These are phyloP conservation scores for Aspergillus udagawae DNA, from an alignment of 2,329 filamentous ascomycete genomes.

Conservation along the genomic window DNA sequence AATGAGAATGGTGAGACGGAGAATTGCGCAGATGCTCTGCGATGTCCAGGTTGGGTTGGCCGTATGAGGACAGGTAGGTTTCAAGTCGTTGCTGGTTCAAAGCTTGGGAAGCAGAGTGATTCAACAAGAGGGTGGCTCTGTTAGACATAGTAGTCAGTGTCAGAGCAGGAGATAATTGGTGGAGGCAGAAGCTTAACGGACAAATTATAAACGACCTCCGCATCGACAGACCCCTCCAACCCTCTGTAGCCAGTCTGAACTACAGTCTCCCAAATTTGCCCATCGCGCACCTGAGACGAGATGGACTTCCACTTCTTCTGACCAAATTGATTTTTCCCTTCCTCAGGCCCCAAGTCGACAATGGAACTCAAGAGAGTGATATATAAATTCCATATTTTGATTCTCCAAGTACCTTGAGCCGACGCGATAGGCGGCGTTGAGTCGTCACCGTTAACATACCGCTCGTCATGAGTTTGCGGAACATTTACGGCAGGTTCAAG, in stretches of 20 bases:
- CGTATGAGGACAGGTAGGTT: slow-evolving; percentile 76
- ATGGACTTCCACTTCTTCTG: slow-evolving; percentile 78
- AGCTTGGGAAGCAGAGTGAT: slow-evolving; percentile 79
- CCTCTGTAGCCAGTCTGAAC: slow-evolving; percentile 83
- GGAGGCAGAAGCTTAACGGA: slow-evolving; percentile 30
- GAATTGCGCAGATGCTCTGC: slow-evolving; percentile 54
- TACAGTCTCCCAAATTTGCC: slow-evolving; percentile 91
- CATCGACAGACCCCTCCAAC: slow-evolving; percentile 83
- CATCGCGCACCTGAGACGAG: slow-evolving; percentile 79
- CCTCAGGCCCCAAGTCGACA: slow-evolving; percentile 80
- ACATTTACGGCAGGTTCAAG: slow-evolving; percentile 76
- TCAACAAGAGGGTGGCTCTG: slow-evolving; percentile 83
- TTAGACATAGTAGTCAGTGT: slow-evolving; percentile 5
- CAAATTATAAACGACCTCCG: slow-evolving; percentile 72
- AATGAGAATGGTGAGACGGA: slow-evolving; percentile 30
- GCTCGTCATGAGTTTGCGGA: slow-evolving; percentile 33
- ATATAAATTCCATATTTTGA: slow-evolving; percentile 98
- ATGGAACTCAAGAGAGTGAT: slow-evolving; percentile 89
- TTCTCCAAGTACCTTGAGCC: slow-evolving; percentile 74
- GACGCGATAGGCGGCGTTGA: slow-evolving; percentile 66
- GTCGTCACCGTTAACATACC: slow-evolving; percentile 43
- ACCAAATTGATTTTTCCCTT: slow-evolving; percentile 86
- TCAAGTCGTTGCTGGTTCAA: slow-evolving; percentile 86
- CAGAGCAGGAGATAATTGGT: not conserved
- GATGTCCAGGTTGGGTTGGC: slow-evolving; percentile 69